Evolutionary conservation across 768 basidiomycete genomes (phyloP), one percentile per base, ranked within the genome.

Genomic region (Suillus clintonianus): DNA sequence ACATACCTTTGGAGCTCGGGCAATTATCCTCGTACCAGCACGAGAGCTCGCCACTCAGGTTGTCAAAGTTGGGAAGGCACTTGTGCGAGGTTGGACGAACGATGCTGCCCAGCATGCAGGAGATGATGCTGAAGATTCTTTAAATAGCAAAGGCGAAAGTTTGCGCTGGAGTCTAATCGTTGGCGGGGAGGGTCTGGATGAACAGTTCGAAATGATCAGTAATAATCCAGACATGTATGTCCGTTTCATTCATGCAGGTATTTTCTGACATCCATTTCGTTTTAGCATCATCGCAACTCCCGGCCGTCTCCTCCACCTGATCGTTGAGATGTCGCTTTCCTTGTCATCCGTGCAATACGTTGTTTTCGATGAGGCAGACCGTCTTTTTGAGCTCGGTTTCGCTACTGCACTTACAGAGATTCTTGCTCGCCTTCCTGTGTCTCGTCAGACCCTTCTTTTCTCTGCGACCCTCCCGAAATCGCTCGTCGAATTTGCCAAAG

Each of bases 361-460:
- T 65, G 92, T 99, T 27, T 98, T 98, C 70, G 97, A 99, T 72
- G 97, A 99, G 78, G 97, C 97, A 0, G 97, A 99, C 76, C 90
- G 97, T 39, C 86, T 99, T 13, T 99, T 99, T 76, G 97, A 99
- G 74, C 93, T 99, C 89, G 97, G 97, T 34, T 99, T 99, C 76
- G 92, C 94, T 69, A 87, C 89, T 2, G 91, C 96, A 57, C 84
- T 99, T 41, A 90, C 89, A 60, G 97, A 98, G 77, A 96, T 98
- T 68, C 81, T 99, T 15, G 85, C 90, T 69, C 93, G 95, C 37
- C 87, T 99, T 59, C 95, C 96, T 14, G 64, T 88, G 0, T 85
- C 87, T 15, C 89, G 97, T 37, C 97, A 99, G 77, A 97, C 95
- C 2, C 84, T 98, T 45, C 85, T 99, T 6, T 98, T 98, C 76